Evolutionary conservation across 1,284 basidiomycete genomes (phyloP).

Genomic region (Malassezia yamatoensis): DNA sequence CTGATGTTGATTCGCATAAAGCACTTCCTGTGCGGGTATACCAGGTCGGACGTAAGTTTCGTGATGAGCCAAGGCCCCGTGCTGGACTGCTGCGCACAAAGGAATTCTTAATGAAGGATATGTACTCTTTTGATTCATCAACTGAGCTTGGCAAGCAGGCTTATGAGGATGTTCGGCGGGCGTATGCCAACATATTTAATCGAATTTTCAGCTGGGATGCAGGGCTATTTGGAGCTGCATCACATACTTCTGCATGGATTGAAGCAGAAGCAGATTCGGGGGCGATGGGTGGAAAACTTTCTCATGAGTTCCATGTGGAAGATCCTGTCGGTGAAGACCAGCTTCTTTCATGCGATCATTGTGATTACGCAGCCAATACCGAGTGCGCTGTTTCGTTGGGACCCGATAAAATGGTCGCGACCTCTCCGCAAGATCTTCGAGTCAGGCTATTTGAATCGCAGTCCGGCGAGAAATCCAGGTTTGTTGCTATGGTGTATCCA

Average conservation of each 20-base stretch:
- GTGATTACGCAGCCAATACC: slow-evolving; percentile 44
- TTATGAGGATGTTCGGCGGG: slow-evolving; percentile 40
- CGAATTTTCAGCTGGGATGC: slow-evolving; percentile 20
- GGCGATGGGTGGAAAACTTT: slow-evolving; percentile 47
- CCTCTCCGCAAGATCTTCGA: background rate
- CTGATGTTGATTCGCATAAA: slow-evolving; percentile 33
- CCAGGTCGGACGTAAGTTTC: slow-evolving; percentile 47
- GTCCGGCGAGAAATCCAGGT: background rate
- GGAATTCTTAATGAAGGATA: slow-evolving; percentile 49
- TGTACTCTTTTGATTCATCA: slow-evolving; percentile 47
- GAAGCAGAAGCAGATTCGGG: slow-evolving; percentile 48
- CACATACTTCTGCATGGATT: slow-evolving; percentile 18
- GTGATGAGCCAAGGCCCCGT: slow-evolving; percentile 48
- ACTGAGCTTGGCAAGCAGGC: slow-evolving; percentile 21
- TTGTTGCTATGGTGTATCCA: background rate
- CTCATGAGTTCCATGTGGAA: slow-evolving; percentile 48
- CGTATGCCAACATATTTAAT: slow-evolving; percentile 43
- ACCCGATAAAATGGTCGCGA: slow-evolving; percentile 4
- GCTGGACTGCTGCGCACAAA: slow-evolving; percentile 47
- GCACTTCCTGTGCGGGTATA: slow-evolving; percentile 45
- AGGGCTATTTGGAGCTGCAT: background rate
- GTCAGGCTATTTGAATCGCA: background rate
- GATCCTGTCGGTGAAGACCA: slow-evolving; percentile 48
- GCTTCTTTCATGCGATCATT: slow-evolving; percentile 39
- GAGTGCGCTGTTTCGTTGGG: slow-evolving; percentile 36